Percentiles rank a stretch among this genome's conserved stretches.
phyloP scores from a whole-genome alignment of 805 yeast species.

The Alloascoidea hylecoeti region DNA sequence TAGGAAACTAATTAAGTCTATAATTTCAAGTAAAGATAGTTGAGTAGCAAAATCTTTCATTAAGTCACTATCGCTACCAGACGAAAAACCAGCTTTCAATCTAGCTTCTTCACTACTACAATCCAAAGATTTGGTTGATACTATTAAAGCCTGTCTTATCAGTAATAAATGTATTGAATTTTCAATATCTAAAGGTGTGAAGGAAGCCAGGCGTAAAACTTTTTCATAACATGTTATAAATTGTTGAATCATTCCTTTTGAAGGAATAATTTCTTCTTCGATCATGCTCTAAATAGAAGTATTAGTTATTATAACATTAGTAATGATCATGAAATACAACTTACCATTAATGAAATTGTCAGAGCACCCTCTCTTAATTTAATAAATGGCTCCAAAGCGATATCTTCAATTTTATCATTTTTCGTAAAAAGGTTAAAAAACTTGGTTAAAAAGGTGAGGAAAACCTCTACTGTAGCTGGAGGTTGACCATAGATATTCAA shows the following conservation, averaged over 20 bases:
- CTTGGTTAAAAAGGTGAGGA: background rate
- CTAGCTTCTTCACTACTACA: background rate
- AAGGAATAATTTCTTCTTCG: background rate
- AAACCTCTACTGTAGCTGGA: too few species aligned
- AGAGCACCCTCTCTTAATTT: background rate
- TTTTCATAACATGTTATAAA: background rate
- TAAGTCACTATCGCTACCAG: too few species aligned
- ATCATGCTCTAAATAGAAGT: background rate
- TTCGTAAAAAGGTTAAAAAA: background rate
- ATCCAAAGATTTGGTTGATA: background rate
- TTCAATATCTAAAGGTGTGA: background rate
- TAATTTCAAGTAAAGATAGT: slow-evolving; percentile 19
- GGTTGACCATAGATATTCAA: background rate
- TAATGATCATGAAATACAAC: background rate
- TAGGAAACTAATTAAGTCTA: slow-evolving; percentile 28
- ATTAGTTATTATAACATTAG: background rate
- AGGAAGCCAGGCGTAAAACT: background rate
- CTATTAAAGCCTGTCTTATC: background rate
- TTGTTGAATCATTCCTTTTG: background rate
- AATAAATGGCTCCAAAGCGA: background rate
- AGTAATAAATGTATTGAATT: background rate
- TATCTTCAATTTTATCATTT: background rate
- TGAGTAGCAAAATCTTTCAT: background rate
- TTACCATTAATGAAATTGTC: background rate
- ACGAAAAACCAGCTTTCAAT: background rate